A percentile compares a stretch with the other conserved stretches of the same genome.
Conservation (phyloP, 495 filamentous ascomycete species). For the Astrocystis sublimbata region DNA sequence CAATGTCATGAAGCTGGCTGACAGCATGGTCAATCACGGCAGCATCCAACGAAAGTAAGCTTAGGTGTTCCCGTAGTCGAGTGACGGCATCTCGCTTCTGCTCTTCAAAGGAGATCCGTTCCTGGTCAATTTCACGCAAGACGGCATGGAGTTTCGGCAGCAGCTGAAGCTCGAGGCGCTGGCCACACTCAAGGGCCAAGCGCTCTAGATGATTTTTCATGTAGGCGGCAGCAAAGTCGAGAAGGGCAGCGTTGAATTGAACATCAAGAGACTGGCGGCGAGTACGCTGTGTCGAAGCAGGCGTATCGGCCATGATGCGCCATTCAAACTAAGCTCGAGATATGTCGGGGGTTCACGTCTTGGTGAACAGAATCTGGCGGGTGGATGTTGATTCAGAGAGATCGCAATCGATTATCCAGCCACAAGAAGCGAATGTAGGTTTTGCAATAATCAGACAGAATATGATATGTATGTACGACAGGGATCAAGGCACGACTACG, state of each 20-base stretch:
- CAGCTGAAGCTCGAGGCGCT: slow-evolving; percentile 28
- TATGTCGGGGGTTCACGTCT: not conserved
- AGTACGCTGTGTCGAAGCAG: slow-evolving; percentile 23
- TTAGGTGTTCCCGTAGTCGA: slow-evolving; percentile 25
- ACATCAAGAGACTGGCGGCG: slow-evolving; percentile 21
- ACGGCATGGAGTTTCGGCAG: slow-evolving; percentile 28
- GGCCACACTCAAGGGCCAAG: slow-evolving; percentile 29
- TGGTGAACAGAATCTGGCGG: too few relatives aligned
- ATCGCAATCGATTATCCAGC: too few relatives aligned
- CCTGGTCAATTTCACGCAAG: slow-evolving; percentile 28
- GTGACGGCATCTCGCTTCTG: slow-evolving; percentile 25
- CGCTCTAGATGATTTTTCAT: slow-evolving; percentile 31
- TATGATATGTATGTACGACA: too few relatives aligned
- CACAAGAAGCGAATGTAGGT: too few relatives aligned
- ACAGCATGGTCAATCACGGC: slow-evolving; percentile 27
- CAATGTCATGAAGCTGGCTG: slow-evolving; percentile 19
- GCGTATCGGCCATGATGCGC: slow-evolving; percentile 27
- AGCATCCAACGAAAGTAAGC: slow-evolving; percentile 24
- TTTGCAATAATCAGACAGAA: too few relatives aligned
- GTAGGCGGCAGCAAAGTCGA: slow-evolving; percentile 28
- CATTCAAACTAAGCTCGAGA: not conserved
- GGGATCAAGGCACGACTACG: too few relatives aligned
- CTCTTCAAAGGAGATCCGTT: slow-evolving; percentile 29
- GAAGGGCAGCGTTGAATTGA: slow-evolving; percentile 26
- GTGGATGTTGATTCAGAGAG: too few relatives aligned